Base-by-base conservation (phyloP, 305 asterid genomes). In the Rubia balearica region DNA sequence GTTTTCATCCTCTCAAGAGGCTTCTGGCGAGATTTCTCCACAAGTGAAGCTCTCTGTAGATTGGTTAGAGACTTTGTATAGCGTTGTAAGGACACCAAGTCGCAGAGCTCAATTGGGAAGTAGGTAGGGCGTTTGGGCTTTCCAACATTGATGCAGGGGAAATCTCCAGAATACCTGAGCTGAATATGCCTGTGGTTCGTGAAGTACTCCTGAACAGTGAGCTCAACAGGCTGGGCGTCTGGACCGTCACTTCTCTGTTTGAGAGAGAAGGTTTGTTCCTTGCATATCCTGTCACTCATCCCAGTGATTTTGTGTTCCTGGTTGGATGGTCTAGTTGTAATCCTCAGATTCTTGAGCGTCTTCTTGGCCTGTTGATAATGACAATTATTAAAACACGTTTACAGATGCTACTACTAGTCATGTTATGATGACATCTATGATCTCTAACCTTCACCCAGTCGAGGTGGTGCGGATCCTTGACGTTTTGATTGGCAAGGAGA, bases 1-100 rank as follows among this genome's bases (percentile, higher is more conserved):
- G 82, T 73, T 7, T 17, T 56, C 89, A 86, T 91, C 80, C 92
- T 83, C 76, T 86, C 92, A 3, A 66, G 83, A 1, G 96, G 97
- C 80, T 88, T 85, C 65, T 87, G 92, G 6, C 96, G 77, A 30
- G 97, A 91, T 73, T 87, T 83, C 70, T 91, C 95, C 14, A 89
- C 97, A 8, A 88, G 88, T 38, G 93, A 75, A 65, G 96, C 85
- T 73, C 93, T 80, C 70, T 90, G 97, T 53, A 81, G 79, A 68
- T 73, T 78, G 71, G 89, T 55, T 61, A 88, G 65, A 8, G 94
- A 73, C 77, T 87, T 90, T 42, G 93, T 84, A 53, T 90, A 88
- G 0, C 92, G 90, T 77, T 88, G 95, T 66, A 88, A 61, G 6
- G 95, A 79, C 17, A 90, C 84, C 73, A 90, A 71, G 5, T 75